Percentiles rank a stretch among this genome's conserved stretches.
Evolutionary conservation across 2,329 filamentous ascomycete species (phyloP).

Genomic region (Emericellopsis cladophorae): DNA sequence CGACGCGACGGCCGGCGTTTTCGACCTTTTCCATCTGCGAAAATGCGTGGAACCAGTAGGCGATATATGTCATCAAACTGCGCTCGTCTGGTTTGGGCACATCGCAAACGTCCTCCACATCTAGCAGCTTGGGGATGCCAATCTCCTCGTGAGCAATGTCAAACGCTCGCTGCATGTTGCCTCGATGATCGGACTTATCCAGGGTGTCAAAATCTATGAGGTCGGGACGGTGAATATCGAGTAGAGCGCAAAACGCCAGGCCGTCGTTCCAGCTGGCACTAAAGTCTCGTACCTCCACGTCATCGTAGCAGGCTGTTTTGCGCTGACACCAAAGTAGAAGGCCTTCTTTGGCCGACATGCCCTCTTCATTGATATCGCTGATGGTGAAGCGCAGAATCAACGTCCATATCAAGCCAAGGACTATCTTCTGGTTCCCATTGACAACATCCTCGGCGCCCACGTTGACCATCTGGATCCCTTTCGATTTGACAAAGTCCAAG

Average conservation of each 20-base stretch:
- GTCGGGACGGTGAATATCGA: slow-evolving; percentile 95
- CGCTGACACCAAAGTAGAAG: slow-evolving; percentile 93
- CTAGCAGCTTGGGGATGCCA: slow-evolving; percentile 86
- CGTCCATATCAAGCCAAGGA: slow-evolving; percentile 94
- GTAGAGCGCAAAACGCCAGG: slow-evolving; percentile 84
- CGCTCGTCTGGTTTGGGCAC: slow-evolving; percentile 92
- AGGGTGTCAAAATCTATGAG: slow-evolving; percentile 92
- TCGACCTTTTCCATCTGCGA: slow-evolving; percentile 98
- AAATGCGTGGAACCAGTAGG: slow-evolving; percentile 99
- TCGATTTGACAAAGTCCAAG: slow-evolving; percentile 81
- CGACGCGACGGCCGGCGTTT: slow-evolving; percentile 87
- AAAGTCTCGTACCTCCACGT: slow-evolving; percentile 91
- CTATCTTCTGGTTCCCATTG: slow-evolving; percentile 95
- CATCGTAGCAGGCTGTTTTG: slow-evolving; percentile 97
- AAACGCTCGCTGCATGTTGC: slow-evolving; percentile 97
- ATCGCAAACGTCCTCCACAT: slow-evolving; percentile 97
- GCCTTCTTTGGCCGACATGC: slow-evolving; percentile 94
- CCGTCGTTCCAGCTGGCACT: slow-evolving; percentile 96
- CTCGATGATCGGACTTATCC: slow-evolving; percentile 86
- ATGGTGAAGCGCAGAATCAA: slow-evolving; percentile 97
- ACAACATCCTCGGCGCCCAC: slow-evolving; percentile 98
- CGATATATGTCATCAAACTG: slow-evolving; percentile 98
- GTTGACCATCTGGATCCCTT: slow-evolving; percentile 94
- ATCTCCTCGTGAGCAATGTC: slow-evolving; percentile 95
- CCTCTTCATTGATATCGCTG: slow-evolving; percentile 96